A percentile compares a stretch with the other conserved stretches of the same genome.
Conservation (phyloP, 768 basidiomycete species). For the Amanita molliuscula region DNA sequence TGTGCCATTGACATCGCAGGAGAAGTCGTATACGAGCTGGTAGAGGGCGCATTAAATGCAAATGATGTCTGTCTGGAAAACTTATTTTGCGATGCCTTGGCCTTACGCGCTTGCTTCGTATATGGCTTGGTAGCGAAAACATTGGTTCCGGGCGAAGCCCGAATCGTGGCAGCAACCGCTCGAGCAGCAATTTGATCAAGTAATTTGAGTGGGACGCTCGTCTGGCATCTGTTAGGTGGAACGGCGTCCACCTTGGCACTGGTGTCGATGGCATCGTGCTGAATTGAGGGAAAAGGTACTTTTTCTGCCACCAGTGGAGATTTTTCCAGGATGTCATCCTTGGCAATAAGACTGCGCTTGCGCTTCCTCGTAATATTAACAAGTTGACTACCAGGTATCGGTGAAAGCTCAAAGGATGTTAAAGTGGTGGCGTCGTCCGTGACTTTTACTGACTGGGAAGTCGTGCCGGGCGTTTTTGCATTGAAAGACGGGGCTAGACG, state of each 20-base stretch:
- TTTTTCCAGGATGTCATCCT: neutral
- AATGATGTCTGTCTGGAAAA: neutral
- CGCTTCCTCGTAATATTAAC: neutral
- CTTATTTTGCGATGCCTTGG: neutral
- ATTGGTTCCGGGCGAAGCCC: neutral
- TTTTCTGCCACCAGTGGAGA: neutral
- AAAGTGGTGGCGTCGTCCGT: neutral
- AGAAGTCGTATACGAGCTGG: neutral
- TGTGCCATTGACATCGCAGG: neutral
- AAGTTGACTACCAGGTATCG: neutral
- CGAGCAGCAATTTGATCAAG: neutral
- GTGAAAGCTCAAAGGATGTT: neutral
- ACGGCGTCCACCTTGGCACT: neutral
- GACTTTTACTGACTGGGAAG: neutral
- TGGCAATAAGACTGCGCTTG: neutral
- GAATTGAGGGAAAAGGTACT: neutral
- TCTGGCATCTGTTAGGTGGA: neutral
- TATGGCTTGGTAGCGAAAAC: neutral
- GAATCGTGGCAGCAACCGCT: neutral
- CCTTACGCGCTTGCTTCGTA: neutral
- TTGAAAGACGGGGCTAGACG: neutral
- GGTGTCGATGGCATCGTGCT: neutral
- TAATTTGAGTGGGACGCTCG: neutral
- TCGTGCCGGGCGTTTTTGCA: neutral
- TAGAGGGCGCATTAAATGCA: neutral